Evolutionary conservation across 192 early-diverging fungal genomes (phyloP).

Genomic region (Mortierella alpina): DNA sequence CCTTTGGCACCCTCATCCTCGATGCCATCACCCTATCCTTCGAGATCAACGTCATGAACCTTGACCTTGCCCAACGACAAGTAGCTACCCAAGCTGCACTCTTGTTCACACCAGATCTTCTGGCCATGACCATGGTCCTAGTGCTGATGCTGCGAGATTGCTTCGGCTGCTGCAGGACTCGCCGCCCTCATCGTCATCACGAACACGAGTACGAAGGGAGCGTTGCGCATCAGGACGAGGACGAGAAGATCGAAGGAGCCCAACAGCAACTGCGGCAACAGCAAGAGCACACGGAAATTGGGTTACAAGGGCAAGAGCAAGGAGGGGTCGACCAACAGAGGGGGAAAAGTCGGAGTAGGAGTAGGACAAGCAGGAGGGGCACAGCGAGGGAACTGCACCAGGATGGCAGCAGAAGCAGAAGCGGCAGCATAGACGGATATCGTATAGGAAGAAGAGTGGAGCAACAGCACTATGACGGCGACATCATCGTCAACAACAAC

Average conservation of each 20-base stretch:
- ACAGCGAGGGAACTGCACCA: background rate
- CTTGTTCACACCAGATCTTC: constrained; percentile 20
- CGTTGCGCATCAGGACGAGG: background rate
- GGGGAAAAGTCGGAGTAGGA: background rate
- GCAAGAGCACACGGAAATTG: background rate
- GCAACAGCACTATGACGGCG: background rate
- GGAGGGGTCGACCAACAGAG: too few species aligned
- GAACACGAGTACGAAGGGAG: background rate
- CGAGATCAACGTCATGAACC: constrained; percentile 37
- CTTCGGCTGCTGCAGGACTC: too few species aligned
- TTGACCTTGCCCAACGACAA: background rate
- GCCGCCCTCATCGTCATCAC: background rate
- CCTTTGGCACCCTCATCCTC: constrained; percentile 34
- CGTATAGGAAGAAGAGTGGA: background rate
- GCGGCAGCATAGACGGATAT: background rate
- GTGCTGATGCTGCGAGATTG: constrained; percentile 10
- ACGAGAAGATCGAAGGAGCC: background rate
- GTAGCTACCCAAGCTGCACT: constrained; percentile 17
- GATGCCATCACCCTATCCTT: constrained; percentile 49
- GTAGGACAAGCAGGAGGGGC: background rate
- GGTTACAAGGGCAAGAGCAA: background rate
- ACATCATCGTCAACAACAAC: background rate
- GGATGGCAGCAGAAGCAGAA: background rate
- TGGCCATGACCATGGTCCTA: constrained; percentile 20
- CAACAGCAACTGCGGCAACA: background rate